A percentile compares a stretch with the other conserved stretches of the same genome.
phyloP scores from a whole-genome alignment of 257 asterid species.

The Nyctanthes arbortristis region DNA sequence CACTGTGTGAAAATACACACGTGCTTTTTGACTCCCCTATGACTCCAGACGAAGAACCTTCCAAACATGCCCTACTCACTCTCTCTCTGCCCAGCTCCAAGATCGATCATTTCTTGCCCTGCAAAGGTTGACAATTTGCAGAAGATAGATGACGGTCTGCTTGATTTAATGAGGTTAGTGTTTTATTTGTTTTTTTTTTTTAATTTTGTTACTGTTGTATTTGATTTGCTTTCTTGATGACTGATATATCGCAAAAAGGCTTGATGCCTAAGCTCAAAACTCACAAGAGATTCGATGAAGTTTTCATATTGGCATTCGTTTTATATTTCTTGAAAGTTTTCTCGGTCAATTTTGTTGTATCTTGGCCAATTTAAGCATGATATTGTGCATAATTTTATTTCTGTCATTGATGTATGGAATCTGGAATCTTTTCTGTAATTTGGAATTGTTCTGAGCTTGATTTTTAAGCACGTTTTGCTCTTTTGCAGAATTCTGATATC shows the following conservation, averaged over 20 bases:
- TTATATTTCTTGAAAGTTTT: not conserved
- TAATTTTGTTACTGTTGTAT: conserved; percentile 7
- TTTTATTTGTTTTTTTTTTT: conserved; percentile 9
- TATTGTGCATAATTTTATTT: not conserved
- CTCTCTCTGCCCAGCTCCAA: conserved; percentile 26
- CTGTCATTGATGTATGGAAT: not conserved
- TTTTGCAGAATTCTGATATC: conserved; percentile 36
- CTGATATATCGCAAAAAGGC: conserved; percentile 20
- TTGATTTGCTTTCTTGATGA: conserved; percentile 17
- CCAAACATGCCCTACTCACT: conserved; percentile 30
- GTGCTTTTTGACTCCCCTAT: conserved; percentile 37
- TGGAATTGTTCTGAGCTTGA: conserved; percentile 29
- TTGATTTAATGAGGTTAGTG: conserved; percentile 37
- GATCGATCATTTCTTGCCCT: conserved; percentile 30
- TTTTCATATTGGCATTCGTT: conserved; percentile 15
- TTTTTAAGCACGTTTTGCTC: conserved; percentile 30
- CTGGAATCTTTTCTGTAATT: conserved; percentile 6
- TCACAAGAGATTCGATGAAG: conserved; percentile 17
- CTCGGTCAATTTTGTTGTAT: conserved; percentile 12
- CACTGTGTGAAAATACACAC: not conserved
- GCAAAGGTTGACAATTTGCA: conserved; percentile 1
- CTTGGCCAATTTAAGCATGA: conserved; percentile 19
- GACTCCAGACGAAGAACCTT: conserved; percentile 49
- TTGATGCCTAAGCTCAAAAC: conserved; percentile 12
- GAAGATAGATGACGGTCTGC: not conserved